phyloP scores from a whole-genome alignment of 495 filamentous ascomycete species.

The Neurospora africana region DNA sequence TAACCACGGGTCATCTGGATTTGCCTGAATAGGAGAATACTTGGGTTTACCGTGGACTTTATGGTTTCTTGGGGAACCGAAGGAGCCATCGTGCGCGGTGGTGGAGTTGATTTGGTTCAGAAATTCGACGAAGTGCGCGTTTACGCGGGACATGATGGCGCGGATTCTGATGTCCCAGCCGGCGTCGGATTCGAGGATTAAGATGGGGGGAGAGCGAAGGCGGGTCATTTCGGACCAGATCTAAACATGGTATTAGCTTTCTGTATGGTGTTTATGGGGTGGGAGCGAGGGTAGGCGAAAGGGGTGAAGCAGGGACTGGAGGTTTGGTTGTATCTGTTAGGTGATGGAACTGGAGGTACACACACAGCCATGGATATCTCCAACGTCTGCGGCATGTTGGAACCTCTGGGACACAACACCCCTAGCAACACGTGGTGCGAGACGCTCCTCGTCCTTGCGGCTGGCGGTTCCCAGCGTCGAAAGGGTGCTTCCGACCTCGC shows the following conservation, averaged over 20 bases:
- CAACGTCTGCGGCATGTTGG: constrained; percentile 81
- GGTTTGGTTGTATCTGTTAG: too few relatives aligned
- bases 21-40: too few relatives aligned
- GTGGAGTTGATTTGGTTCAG: constrained; percentile 12
- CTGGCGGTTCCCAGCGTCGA: constrained; percentile 46
- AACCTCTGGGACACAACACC: constrained; percentile 91
- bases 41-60: neutral
- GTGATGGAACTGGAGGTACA: neutral
- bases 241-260: neutral
- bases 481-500: constrained; percentile 51
- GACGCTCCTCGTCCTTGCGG: constrained; percentile 59
- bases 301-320: neutral
- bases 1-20: constrained; percentile 16
- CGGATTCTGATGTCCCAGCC: constrained; percentile 14
- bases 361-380: constrained; percentile 58
- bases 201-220: constrained; percentile 6
- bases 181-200: constrained; percentile 16
- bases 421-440: constrained; percentile 59
- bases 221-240: constrained; percentile 12
- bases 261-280: neutral
- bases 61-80: constrained; percentile 3
- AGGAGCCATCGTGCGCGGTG: constrained; percentile 8
- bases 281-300: neutral
- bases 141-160: constrained; percentile 9
- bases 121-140: constrained; percentile 12